phyloP scores from a whole-genome alignment of 768 basidiomycete genomes.

The Pisolithus sp. region DNA sequence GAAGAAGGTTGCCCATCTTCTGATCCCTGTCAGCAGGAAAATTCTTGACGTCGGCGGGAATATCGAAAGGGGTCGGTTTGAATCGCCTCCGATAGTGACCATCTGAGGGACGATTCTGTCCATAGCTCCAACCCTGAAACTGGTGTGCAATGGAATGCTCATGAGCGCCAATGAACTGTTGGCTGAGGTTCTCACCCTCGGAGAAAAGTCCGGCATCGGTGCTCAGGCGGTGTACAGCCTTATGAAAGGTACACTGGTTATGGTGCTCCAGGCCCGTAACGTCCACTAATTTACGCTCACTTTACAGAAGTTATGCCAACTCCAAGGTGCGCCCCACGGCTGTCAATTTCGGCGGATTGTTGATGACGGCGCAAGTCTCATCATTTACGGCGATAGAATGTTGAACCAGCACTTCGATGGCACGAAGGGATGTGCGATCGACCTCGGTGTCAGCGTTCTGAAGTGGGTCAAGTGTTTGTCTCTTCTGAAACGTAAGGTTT shows the following conservation, averaged over 20 bases:
- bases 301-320: constrained; percentile 60
- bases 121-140: constrained; percentile 63
- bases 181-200: constrained; percentile 78
- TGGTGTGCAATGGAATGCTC: constrained; percentile 76
- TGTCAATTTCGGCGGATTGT: background rate
- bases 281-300: constrained; percentile 9
- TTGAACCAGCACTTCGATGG: constrained; percentile 64
- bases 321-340: constrained; percentile 37
- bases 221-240: constrained; percentile 48
- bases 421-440: constrained; percentile 60
- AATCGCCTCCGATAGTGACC: too few relatives aligned
- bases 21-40: constrained; percentile 76
- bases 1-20: constrained; percentile 69
- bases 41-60: constrained; percentile 79
- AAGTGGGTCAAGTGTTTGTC: constrained; percentile 31
- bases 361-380: constrained; percentile 31
- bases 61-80: constrained; percentile 64
- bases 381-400: constrained; percentile 60
- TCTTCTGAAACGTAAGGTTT: background rate
- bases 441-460: constrained; percentile 80
- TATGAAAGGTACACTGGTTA: constrained; percentile 45
- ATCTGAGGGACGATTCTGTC: background rate
- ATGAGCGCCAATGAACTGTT: constrained; percentile 73
- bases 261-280: background rate
- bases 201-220: constrained; percentile 78